A percentile compares a stretch with the other conserved stretches of the same genome.
Evolutionary conservation across 352 stramenopile genomes (phyloP).

Genomic region (Stephanocyclus meneghinianus): DNA sequence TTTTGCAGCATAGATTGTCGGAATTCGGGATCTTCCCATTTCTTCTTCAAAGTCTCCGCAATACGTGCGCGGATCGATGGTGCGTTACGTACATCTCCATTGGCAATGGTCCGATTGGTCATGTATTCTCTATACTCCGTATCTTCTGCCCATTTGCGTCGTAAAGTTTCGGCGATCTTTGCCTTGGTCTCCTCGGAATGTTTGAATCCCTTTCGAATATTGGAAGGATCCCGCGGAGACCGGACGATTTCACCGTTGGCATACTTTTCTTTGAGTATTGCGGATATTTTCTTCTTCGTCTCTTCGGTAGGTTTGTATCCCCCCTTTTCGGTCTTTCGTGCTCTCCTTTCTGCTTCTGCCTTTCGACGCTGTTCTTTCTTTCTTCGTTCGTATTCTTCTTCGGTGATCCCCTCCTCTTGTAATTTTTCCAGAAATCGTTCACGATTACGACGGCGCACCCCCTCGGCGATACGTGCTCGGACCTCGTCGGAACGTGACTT

Average conservation of each 20-base stretch:
- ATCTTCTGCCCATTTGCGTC: conserved; percentile 65
- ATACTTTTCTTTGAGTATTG: conserved; percentile 72
- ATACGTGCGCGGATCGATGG: conserved; percentile 54
- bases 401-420: conserved; percentile 61
- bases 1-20: conserved; percentile 65
- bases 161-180: conserved; percentile 72
- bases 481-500: conserved; percentile 62
- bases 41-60: conserved; percentile 64
- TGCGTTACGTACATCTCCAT: conserved; percentile 10
- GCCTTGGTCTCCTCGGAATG: conserved; percentile 70
- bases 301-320: conserved; percentile 73
- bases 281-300: conserved; percentile 74
- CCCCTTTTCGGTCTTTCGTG: conserved; percentile 64
- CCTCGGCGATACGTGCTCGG: conserved; percentile 60
- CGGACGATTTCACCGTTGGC: conserved; percentile 63
- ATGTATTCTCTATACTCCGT: conserved; percentile 63
- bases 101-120: conserved; percentile 51
- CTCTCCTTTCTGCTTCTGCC: conserved; percentile 55
- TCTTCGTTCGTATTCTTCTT: conserved; percentile 69
- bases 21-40: conserved; percentile 77
- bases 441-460: conserved; percentile 65
- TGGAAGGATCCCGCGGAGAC: conserved; percentile 42
- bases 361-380: conserved; percentile 58
- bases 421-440: conserved; percentile 67
- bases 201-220: conserved; percentile 62